These are phyloP conservation scores for Golovinomyces cichoracearum DNA, from an alignment of 2,329 filamentous ascomycete species.

Conservation along the genomic window DNA sequence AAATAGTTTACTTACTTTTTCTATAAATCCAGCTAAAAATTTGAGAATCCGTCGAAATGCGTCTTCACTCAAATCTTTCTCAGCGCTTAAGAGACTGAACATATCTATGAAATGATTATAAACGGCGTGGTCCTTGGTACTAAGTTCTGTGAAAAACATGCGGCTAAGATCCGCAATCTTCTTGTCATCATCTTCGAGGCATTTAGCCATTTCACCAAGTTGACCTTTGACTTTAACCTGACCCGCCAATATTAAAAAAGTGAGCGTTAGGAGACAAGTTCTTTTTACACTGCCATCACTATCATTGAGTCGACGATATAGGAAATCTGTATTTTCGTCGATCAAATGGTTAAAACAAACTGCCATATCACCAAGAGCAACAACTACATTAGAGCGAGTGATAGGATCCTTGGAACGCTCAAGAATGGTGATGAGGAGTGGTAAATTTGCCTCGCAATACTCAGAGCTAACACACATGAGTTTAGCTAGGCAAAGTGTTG, in stretches of 20 bases:
- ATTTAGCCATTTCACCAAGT: conserved; percentile 96
- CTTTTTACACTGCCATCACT: conserved; percentile 73
- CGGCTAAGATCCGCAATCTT: conserved; percentile 75
- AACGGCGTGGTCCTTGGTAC: conserved; percentile 93
- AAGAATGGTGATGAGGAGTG: conserved; percentile 89
- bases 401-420: conserved; percentile 81
- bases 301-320: conserved; percentile 83
- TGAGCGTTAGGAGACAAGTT: conserved; percentile 93
- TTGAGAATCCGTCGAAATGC: conserved; percentile 66
- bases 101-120: conserved; percentile 99
- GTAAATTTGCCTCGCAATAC: conserved; percentile 82
- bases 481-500: conserved; percentile 84
- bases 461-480: conserved; percentile 95
- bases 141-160: conserved; percentile 97
- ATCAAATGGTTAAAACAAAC: conserved; percentile 99
- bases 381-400: conserved; percentile 84
- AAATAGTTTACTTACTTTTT: conserved; percentile 42
- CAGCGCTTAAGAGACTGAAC: conserved; percentile 77
- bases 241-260: conserved; percentile 84
- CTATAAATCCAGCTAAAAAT: conserved; percentile 84
- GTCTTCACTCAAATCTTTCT: conserved; percentile 57
- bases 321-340: conserved; percentile 94
- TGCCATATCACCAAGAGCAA: conserved; percentile 93
- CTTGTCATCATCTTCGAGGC: conserved; percentile 85
- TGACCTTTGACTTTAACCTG: conserved; percentile 99